A percentile compares a stretch with the other conserved stretches of the same genome.
phyloP scores from a whole-genome alignment of 768 basidiomycete species.

The Scleroderma bovista region DNA sequence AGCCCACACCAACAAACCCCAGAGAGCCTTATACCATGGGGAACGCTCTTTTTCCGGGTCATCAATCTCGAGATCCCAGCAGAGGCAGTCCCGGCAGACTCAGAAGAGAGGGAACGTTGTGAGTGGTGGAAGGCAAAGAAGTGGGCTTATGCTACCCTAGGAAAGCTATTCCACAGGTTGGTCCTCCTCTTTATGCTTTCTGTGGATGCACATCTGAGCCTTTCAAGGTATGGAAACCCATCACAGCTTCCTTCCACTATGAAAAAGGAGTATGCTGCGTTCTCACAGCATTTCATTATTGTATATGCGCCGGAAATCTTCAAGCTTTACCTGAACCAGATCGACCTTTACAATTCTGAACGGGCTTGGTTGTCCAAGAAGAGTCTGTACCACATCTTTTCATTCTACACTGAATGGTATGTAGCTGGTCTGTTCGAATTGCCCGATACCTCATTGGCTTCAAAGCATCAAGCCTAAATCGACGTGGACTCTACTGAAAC shows the following conservation, averaged over 20 bases:
- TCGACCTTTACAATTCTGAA: slow-evolving; percentile 64
- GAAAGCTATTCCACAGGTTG: slow-evolving; percentile 72
- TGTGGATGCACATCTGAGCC: slow-evolving; percentile 4
- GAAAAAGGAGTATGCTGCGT: slow-evolving; percentile 61
- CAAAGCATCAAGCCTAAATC: slow-evolving; percentile 84
- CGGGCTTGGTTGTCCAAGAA: slow-evolving; percentile 79
- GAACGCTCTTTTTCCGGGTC: slow-evolving; percentile 72
- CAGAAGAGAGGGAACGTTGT: slow-evolving; percentile 68
- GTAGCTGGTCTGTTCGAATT: slow-evolving; percentile 13
- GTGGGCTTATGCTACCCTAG: slow-evolving; percentile 83
- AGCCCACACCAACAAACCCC: slow-evolving; percentile 67
- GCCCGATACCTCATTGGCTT: slow-evolving; percentile 10
- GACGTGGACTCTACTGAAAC: slow-evolving; percentile 86
- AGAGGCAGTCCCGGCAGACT: slow-evolving; percentile 61
- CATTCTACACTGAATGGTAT: slow-evolving; percentile 86
- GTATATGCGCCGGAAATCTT: slow-evolving; percentile 85
- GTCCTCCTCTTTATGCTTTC: background rate
- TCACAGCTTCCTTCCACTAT: slow-evolving; percentile 75
- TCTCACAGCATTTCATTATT: slow-evolving; percentile 73
- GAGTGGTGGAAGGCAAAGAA: slow-evolving; percentile 95
- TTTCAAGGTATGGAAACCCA: slow-evolving; percentile 72
- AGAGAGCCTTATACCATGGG: slow-evolving; percentile 84
- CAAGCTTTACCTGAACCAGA: slow-evolving; percentile 63
- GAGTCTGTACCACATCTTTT: slow-evolving; percentile 77
- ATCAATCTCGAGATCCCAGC: slow-evolving; percentile 67